Conservation (phyloP, 164 flowering plant species). For the Tinospora cordifolia region DNA sequence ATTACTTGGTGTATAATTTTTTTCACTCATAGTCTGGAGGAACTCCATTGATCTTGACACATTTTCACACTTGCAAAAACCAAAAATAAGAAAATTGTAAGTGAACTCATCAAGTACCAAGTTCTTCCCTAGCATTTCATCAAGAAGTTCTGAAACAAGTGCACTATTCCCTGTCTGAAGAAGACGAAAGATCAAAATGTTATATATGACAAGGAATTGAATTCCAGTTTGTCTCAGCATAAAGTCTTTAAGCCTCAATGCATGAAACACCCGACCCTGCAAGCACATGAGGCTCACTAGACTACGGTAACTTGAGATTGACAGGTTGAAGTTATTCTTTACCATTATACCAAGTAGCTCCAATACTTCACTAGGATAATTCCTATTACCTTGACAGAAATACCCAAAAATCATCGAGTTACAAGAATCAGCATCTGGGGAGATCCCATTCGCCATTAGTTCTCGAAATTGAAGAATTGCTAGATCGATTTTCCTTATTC, state of each 20-base stretch:
- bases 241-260: conserved; percentile 43
- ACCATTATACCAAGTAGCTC: conserved; percentile 53
- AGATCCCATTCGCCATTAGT: conserved; percentile 32
- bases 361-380: conserved; percentile 26
- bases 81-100: conserved; percentile 59
- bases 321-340: conserved; percentile 35
- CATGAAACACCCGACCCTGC: conserved; percentile 28
- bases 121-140: conserved; percentile 36
- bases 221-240: conserved; percentile 28
- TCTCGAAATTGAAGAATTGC: conserved; percentile 32
- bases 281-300: conserved; percentile 40
- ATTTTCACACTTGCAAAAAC: conserved; percentile 38
- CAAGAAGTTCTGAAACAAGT: conserved; percentile 29
- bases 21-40: conserved; percentile 49
- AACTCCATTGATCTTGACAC: conserved; percentile 33
- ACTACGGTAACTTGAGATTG: conserved; percentile 43
- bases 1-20: conserved; percentile 49
- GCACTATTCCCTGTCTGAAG: conserved; percentile 24
- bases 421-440: conserved; percentile 30
- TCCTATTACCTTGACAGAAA: conserved; percentile 34
- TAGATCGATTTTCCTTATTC: conserved; percentile 30
- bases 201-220: conserved; percentile 29
- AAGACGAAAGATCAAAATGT: conserved; percentile 56
- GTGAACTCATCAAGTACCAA: conserved; percentile 44
- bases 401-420: conserved; percentile 38